Base-by-base conservation (phyloP, 768 basidiomycete species). In the Pluteus cervinus region DNA sequence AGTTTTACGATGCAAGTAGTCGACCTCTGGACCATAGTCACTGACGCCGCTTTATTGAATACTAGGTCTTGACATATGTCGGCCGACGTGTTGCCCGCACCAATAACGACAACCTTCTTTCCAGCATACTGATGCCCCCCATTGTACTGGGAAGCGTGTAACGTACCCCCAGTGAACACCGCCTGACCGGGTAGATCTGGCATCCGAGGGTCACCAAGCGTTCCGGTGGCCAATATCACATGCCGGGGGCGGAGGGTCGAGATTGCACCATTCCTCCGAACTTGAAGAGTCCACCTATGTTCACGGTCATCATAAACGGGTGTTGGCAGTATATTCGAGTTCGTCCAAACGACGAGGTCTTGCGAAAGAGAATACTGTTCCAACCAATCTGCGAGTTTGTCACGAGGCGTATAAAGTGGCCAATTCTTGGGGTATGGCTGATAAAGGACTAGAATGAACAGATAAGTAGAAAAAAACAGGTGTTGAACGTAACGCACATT, bases 1-100 rank as follows among this genome's bases (percentile, higher is more conserved):
- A 44, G 24, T n/a, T 46, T 35, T 9, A 57, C 39, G 9, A 68
- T 57, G 38, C 55, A 61, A 10, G 63, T 69, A 2, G 58, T 50
- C 2, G 65, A 65, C 8, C 69, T 60, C 35, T 69, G 66, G 14
- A 69, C 54, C 63, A 70, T 67, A 1, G 66, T 68, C 15, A 68
- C 58, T 1, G 50, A 49, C 22, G 45, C 36, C 4, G 63, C 65
- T 17, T 56, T 58, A 8, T 55, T 51, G 9, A 49, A 37, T 1
- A 47, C 42, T 3, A 65, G 52, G 42, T 69, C 67, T 33, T 61
- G 61, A 36, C 61, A 61, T 10, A 68, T 47, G 42, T 66, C 64
- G 12, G 63, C 60, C 3, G 62, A 49, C 1, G 57, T 58, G 36
- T 66, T 65, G n/a, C 61, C 64, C 7, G 67, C 60, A 12, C 68